Evolutionary conservation across 2,329 filamentous ascomycete species (phyloP).

Genomic region (Aspergillus pseudoglaucus): DNA sequence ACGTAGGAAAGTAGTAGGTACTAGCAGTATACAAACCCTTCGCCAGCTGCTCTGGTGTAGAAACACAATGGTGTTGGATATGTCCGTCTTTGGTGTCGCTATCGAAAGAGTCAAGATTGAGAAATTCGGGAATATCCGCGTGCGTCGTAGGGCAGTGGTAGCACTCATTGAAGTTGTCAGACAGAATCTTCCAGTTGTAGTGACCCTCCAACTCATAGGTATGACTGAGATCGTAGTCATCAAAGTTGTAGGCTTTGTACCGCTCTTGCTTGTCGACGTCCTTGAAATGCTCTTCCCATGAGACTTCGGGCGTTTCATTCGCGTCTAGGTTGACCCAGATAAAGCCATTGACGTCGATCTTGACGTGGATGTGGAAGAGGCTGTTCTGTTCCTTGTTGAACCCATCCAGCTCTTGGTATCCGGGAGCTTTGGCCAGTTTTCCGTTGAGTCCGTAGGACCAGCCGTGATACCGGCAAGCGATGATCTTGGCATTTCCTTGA

Average conservation of each 20-base stretch:
- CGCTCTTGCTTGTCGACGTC: constrained; percentile 43
- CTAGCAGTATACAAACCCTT: constrained; percentile 37
- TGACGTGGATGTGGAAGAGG: constrained; percentile 48
- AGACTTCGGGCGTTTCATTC: constrained; percentile 13
- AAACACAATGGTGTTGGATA: constrained; percentile 47
- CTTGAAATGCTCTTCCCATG: constrained; percentile 48
- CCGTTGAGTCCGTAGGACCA: constrained; percentile 3
- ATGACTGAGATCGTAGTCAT: constrained; percentile 50
- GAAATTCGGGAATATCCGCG: constrained; percentile 52
- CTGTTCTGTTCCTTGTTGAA: constrained; percentile 39
- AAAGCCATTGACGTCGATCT: constrained; percentile 48
- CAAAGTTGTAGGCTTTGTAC: constrained; percentile 43
- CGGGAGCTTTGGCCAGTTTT: constrained; percentile 1
- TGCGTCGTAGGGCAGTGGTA: constrained; percentile 58
- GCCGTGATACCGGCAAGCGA: constrained; percentile 2
- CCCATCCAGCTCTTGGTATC: constrained; percentile 1
- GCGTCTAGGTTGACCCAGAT: constrained; percentile 52
- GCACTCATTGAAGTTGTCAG: constrained; percentile 60
- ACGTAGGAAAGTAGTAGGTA: constrained; percentile 28
- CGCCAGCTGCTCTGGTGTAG: constrained; percentile 44
- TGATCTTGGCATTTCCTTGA: neutral
- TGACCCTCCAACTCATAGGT: constrained; percentile 51
- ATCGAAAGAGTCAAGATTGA: constrained; percentile 51
- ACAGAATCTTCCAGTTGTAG: constrained; percentile 55
- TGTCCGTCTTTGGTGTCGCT: constrained; percentile 45